A percentile compares a stretch with the other conserved stretches of the same genome.
phyloP scores from a whole-genome alignment of 2,329 filamentous ascomycete genomes.

The Nothophaeocryptopus gaeumannii region DNA sequence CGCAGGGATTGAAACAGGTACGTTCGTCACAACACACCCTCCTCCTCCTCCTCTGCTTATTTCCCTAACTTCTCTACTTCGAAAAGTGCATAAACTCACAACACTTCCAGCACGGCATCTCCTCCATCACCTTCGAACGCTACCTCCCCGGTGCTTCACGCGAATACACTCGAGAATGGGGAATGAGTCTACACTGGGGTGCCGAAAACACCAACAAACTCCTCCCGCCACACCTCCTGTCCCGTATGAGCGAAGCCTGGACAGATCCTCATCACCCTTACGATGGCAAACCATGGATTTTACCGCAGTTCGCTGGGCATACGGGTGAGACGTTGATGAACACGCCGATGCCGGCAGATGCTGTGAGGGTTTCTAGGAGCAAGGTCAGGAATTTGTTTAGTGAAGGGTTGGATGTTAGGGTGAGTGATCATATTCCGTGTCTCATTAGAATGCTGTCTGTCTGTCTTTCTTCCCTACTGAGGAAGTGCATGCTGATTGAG shows the following conservation, averaged over 20 bases:
- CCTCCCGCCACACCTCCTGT: constrained; percentile 12
- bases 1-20: constrained; percentile 20
- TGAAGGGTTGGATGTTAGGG: constrained; percentile 19
- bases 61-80: too few species aligned
- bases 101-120: constrained; percentile 12
- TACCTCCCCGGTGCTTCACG: constrained; percentile 4
- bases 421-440: constrained; percentile 1
- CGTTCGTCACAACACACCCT: not conserved
- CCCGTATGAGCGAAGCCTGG: constrained; percentile 13
- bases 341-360: constrained; percentile 10
- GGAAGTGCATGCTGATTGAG: not conserved
- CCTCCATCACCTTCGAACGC: constrained; percentile 16
- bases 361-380: constrained; percentile 14
- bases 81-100: too few species aligned
- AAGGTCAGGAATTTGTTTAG: constrained; percentile 19
- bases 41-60: too few species aligned
- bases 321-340: constrained; percentile 15
- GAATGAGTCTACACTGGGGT: constrained; percentile 21
- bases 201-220: constrained; percentile 6
- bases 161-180: constrained; percentile 16
- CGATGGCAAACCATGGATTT: not conserved
- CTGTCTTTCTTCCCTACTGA: not conserved
- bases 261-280: constrained; percentile 5
- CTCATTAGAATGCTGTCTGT: not conserved
- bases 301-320: constrained; percentile 14